Conservation (phyloP, 2,329 filamentous ascomycete species). For the Emmonsiellopsis sp. region DNA sequence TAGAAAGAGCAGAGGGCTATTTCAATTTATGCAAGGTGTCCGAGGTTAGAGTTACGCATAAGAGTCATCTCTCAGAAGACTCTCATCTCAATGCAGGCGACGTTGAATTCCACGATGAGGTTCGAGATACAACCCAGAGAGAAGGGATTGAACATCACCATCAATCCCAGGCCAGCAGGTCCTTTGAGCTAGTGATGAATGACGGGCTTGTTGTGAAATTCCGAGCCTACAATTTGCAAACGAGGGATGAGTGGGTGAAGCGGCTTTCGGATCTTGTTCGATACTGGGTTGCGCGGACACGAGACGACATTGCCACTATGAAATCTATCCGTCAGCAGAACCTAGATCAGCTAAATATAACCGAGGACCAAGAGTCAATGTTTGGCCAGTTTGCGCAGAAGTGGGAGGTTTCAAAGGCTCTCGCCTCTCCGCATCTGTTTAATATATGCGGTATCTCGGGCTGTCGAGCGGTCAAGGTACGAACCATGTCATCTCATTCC, state of each 20-base stretch:
- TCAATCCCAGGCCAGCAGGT: conserved; percentile 27
- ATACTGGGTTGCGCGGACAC: conserved; percentile 53
- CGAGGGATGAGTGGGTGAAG: conserved; percentile 53
- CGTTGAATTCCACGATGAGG: conserved; percentile 46
- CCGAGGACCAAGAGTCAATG: conserved; percentile 55
- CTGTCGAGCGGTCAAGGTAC: conserved; percentile 50
- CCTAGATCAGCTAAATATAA: conserved; percentile 50
- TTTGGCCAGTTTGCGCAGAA: conserved; percentile 58
- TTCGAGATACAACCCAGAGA: conserved; percentile 26
- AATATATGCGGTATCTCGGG: conserved; percentile 57
- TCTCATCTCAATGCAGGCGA: conserved; percentile 43
- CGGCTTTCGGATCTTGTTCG: conserved; percentile 46
- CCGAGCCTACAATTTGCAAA: conserved; percentile 47
- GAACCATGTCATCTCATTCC: background rate
- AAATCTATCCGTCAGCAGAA: conserved; percentile 50
- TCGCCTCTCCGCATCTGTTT: conserved; percentile 55
- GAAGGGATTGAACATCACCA: background rate
- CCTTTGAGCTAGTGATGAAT: conserved; percentile 52
- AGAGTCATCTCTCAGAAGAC: conserved; percentile 44
- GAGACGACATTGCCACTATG: conserved; percentile 48
- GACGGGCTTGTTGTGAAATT: conserved; percentile 54
- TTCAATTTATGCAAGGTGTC: conserved; percentile 51
- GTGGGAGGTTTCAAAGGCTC: conserved; percentile 57
- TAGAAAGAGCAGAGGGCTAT: conserved; percentile 53
- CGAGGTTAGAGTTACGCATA: conserved; percentile 46